Evolutionary conservation across 768 basidiomycete species (phyloP), one percentile per base, ranked within the genome.

Genomic region (Lepiota venenata): DNA sequence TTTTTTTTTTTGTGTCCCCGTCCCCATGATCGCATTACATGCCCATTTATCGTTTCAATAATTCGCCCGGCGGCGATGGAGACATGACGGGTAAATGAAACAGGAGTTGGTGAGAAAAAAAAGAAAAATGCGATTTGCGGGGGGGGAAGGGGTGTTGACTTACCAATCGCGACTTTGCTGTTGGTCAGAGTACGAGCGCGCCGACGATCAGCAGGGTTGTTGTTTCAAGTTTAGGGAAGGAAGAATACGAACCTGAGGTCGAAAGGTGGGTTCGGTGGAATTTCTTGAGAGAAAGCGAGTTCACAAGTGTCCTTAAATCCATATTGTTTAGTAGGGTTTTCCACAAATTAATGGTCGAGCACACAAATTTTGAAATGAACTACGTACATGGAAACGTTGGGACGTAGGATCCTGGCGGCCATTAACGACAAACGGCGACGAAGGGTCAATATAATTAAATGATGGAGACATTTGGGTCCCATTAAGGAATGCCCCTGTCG

Each of bases 211-310:
- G 32, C 32, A 32, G 32, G 32, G 32, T 3, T 11, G 27, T n/a
- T n/a, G 32, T 3, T 32, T 32, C 32, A 11, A 32, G 32, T 32
- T 32, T 2, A 9, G 32, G 32, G 32, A 32, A 32, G 32, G 32
- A 32, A 8, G 21, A 4, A n/a, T 22, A 52, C 58, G 21, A 60
- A 76, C 76, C 66, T 68, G 15, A 75, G 66, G 59, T 71, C 66
- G 54, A 81, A 78, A 2, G 78, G 79, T 40, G 82, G 80, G 2
- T 69, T 65, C 15, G 50, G 63, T 3, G 81, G 80, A 37, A 81
- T 67, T 5, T 65, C 60, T 52, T 71, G 67, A 9, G 62, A 60
- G 55, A 73, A 71, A 20, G 68, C 66, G 56, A 77, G 60, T n/a
- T 66, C 65, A 47, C 77, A 77, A 10, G 75, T 74, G 54, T 77